Conservation (phyloP, 495 filamentous ascomycete genomes). For the Aspergillus mulundensis region DNA sequence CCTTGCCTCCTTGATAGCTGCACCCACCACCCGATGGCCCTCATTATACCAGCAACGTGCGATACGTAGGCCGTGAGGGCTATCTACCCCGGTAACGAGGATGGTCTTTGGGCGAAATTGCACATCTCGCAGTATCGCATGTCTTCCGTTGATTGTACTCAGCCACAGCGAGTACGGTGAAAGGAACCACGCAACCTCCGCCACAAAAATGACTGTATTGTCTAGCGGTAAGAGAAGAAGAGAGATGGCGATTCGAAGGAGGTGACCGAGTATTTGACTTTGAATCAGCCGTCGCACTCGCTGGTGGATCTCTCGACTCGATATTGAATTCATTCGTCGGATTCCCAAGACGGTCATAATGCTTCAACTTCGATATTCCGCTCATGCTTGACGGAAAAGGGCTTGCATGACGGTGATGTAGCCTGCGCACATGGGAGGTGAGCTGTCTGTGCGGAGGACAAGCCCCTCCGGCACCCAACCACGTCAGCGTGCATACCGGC, state of each 20-base stretch:
- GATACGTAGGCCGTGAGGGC: slow-evolving; percentile 61
- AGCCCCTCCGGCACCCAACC: slow-evolving; percentile 1
- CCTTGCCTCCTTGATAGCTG: slow-evolving; percentile 58
- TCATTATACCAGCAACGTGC: slow-evolving; percentile 63
- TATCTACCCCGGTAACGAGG: slow-evolving; percentile 68
- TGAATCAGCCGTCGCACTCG: slow-evolving; percentile 6
- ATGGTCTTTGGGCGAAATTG: slow-evolving; percentile 54
- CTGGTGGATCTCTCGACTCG: slow-evolving; percentile 4
- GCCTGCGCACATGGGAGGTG: neutral
- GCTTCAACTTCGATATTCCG: neutral
- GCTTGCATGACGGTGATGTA: neutral
- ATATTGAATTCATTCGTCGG: slow-evolving; percentile 10
- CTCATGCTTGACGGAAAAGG: neutral
- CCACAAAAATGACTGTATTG: slow-evolving; percentile 44
- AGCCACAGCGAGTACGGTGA: slow-evolving; percentile 13
- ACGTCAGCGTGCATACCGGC: neutral
- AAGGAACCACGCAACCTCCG: slow-evolving; percentile 27
- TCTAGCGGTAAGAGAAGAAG: slow-evolving; percentile 52
- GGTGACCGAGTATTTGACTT: slow-evolving; percentile 21
- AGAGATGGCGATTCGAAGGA: slow-evolving; percentile 29
- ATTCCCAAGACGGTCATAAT: slow-evolving; percentile 18
- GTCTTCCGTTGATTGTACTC: slow-evolving; percentile 18
- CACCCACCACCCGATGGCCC: slow-evolving; percentile 69
- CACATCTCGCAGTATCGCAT: slow-evolving; percentile 30
- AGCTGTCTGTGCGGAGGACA: neutral